Conservation (phyloP, 1,284 basidiomycete species). For the Cryptococcus sp. region DNA sequence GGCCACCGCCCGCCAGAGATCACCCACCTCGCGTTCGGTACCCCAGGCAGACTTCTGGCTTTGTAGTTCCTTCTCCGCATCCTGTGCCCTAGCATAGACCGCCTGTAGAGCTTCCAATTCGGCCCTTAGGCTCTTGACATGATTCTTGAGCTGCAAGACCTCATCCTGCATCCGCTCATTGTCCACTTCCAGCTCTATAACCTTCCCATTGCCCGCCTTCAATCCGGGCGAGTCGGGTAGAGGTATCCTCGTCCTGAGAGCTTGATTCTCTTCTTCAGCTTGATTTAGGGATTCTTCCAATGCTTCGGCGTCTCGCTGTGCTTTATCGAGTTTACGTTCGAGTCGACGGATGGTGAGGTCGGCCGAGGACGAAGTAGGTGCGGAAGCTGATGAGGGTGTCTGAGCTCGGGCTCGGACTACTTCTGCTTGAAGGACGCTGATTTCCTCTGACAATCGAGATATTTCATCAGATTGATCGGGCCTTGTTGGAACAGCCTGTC, state of each 20-base stretch:
- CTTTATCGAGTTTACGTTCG: slow-evolving; percentile 22
- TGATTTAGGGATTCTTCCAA: slow-evolving; percentile 19
- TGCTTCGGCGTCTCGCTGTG: slow-evolving; percentile 17
- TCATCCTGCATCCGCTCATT: slow-evolving; percentile 1
- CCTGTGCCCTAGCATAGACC: no score
- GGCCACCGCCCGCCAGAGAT: no score
- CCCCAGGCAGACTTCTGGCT: no score
- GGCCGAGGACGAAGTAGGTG: background rate
- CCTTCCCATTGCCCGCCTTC: background rate
- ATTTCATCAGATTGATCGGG: background rate
- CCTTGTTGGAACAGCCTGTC: background rate
- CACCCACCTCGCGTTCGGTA: no score
- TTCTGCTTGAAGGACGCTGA: slow-evolving; percentile 18
- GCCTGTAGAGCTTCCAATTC: background rate
- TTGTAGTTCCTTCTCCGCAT: no score
- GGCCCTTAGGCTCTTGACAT: background rate
- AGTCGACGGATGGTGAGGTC: slow-evolving; percentile 12
- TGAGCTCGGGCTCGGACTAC: slow-evolving; percentile 4
- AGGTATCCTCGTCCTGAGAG: slow-evolving; percentile 16
- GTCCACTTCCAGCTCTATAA: slow-evolving; percentile 9
- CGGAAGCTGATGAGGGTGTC: background rate
- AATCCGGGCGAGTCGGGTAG: slow-evolving; percentile 14
- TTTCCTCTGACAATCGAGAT: slow-evolving; percentile 5
- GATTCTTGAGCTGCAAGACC: background rate
- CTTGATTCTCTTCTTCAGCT: slow-evolving; percentile 21